Evolutionary conservation across 2,329 filamentous ascomycete genomes (phyloP).

Genomic region (Trichoderma sp.): DNA sequence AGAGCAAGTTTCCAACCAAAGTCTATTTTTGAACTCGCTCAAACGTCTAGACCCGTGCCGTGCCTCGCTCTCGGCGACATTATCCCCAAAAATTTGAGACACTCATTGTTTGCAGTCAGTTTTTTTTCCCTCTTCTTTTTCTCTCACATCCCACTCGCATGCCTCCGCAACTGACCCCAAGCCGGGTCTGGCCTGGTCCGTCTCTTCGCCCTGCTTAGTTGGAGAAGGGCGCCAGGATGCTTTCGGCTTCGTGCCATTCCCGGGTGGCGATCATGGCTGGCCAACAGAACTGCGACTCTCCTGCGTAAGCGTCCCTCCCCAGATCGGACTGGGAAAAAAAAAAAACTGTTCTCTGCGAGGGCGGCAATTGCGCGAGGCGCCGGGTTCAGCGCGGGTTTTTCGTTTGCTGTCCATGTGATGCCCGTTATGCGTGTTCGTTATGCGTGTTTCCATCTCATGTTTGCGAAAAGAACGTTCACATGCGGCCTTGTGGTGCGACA

Average conservation of each 20-base stretch:
- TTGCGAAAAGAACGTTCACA: background rate
- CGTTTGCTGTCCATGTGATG: background rate
- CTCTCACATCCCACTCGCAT: background rate
- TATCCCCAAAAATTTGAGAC: background rate
- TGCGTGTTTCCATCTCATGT: background rate
- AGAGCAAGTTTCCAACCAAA: background rate
- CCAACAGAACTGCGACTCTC: background rate
- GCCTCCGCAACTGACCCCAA: background rate
- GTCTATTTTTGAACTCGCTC: background rate
- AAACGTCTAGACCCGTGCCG: background rate
- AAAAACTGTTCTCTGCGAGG: no score
- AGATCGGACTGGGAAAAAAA: no score
- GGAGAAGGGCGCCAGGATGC: background rate
- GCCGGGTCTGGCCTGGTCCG: background rate
- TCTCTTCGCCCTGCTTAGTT: background rate
- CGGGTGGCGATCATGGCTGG: slow-evolving; percentile 9
- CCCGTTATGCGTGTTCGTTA: no score
- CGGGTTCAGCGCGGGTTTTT: background rate
- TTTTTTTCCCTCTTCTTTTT: background rate
- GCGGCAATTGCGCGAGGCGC: background rate
- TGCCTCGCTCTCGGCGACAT: background rate
- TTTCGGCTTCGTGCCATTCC: slow-evolving; percentile 1
- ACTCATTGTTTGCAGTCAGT: slow-evolving; percentile 11
- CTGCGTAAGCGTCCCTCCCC: background rate
- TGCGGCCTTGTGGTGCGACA: background rate